These are phyloP conservation scores for Neospora caninum DNA, from an alignment of 169 alveolate genomes.

Conservation along the genomic window DNA sequence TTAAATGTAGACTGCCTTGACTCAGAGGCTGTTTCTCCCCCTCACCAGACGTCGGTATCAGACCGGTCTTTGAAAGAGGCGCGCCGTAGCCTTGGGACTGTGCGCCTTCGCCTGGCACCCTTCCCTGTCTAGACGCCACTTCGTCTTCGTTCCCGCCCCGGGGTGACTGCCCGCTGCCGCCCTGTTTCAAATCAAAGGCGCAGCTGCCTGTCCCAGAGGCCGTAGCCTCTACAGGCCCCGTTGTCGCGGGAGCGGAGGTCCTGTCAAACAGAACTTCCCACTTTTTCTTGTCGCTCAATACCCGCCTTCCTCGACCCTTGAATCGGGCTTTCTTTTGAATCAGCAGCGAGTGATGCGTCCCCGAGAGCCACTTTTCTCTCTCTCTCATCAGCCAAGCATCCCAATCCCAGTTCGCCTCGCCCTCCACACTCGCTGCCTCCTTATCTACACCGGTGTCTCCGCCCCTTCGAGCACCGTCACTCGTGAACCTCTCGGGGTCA, in stretches of 20 bases:
- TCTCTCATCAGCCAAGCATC: slow-evolving; percentile 19
- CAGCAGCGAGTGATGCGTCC: background rate
- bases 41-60: no score
- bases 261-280: slow-evolving; percentile 12
- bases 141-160: no score
- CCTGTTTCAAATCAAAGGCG: background rate
- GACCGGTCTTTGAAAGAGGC: no score
- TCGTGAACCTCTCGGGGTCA: no score
- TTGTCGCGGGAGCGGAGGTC: background rate
- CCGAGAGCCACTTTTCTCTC: background rate
- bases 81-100: no score
- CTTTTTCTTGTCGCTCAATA: background rate
- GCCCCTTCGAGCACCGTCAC: no score
- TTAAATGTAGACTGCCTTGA: background rate
- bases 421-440: background rate
- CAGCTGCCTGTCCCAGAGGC: background rate
- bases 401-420: slow-evolving; percentile 20
- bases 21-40: no score
- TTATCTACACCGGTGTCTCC: no score
- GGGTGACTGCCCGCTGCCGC: no score
- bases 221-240: background rate
- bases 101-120: no score
- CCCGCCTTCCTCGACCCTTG: background rate
- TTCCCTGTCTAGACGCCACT: no score
- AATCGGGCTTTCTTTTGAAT: background rate